Percentiles rank a stretch among this genome's conserved stretches.
Evolutionary conservation across 495 filamentous ascomycete species (phyloP).

Genomic region (Tuber magnatum): DNA sequence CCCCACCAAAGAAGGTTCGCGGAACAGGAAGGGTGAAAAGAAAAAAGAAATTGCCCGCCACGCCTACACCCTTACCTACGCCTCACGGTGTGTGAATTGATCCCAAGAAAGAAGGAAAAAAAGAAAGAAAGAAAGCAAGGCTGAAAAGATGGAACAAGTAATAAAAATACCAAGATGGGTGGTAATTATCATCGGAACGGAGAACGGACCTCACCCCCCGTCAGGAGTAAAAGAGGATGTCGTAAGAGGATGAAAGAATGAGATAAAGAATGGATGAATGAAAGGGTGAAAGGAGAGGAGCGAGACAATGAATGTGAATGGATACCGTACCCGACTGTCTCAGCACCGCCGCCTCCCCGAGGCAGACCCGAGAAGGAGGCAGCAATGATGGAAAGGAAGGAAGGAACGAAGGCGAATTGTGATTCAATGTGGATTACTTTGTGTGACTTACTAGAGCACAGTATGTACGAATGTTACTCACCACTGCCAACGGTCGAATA

Average conservation of each 20-base stretch:
- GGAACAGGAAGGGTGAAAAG: neutral
- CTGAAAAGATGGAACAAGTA: neutral
- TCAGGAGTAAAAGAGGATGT: neutral
- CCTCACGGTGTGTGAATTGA: neutral
- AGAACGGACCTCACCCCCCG: neutral
- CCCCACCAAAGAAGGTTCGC: neutral
- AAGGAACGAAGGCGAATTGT: neutral
- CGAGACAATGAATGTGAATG: neutral
- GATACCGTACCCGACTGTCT: neutral
- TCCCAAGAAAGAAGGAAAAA: neutral
- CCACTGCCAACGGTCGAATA: neutral
- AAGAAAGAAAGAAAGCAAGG: neutral
- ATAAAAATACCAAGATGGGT: neutral
- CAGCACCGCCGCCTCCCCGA: neutral
- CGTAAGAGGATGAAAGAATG: neutral
- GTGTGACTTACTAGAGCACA: neutral
- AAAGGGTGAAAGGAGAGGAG: neutral
- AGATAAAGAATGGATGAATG: neutral
- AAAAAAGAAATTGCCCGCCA: neutral
- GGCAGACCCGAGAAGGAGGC: neutral
- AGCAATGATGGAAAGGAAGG: neutral
- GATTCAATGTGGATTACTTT: neutral
- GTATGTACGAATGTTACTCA: neutral
- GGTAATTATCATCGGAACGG: neutral
- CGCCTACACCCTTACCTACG: neutral